These are phyloP conservation scores for Cucurbita maxima DNA, from an alignment of 306 rosid genomes.

Conservation along the genomic window DNA sequence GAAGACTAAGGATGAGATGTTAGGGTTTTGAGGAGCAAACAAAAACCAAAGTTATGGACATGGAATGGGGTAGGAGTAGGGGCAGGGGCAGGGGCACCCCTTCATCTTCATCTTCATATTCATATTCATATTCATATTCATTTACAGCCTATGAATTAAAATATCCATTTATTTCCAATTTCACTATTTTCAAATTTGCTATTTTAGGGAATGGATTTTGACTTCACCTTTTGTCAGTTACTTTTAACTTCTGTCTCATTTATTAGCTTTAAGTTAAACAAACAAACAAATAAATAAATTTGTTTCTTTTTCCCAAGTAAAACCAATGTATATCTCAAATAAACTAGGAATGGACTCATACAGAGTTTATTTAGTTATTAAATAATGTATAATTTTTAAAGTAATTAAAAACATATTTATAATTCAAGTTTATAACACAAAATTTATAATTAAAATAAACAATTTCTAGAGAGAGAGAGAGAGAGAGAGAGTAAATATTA, in stretches of 20 bases:
- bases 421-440: not conserved
- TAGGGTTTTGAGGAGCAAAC: slow-evolving; percentile 1
- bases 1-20: not conserved
- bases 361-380: too few species aligned
- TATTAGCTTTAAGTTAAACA: not conserved
- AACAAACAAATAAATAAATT: not conserved
- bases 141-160: not conserved
- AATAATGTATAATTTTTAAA: not conserved
- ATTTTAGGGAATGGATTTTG: not conserved
- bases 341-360: too few species aligned
- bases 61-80: not conserved
- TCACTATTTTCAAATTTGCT: not conserved
- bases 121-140: not conserved
- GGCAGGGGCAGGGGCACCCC: not conserved
- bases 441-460: too few species aligned
- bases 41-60: not conserved
- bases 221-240: not conserved
- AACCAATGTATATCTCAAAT: too few species aligned
- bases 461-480: not conserved
- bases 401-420: not conserved
- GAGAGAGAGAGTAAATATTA: not conserved
- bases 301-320: not conserved
- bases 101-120: not conserved
- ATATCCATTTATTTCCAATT: not conserved
- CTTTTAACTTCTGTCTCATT: not conserved